Evolutionary conservation across 352 stramenopile genomes (phyloP).

Genomic region (Phytophthora brassicae): DNA sequence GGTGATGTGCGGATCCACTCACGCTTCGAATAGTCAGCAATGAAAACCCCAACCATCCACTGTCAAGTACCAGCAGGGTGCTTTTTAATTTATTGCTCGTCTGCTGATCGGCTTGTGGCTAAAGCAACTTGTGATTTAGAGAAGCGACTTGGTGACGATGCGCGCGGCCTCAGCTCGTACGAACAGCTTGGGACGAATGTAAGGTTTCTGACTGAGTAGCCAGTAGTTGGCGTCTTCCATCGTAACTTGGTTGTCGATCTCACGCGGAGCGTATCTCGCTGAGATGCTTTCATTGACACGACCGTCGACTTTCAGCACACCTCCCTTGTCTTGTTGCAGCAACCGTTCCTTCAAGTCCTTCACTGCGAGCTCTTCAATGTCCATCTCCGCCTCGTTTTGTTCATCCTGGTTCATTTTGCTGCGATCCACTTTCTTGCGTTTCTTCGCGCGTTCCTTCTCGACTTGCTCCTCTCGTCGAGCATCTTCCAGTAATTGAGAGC

Average conservation of each 20-base stretch:
- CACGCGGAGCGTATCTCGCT: constrained; percentile 43
- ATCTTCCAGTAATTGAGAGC: constrained; percentile 68
- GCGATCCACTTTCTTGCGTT: constrained; percentile 86
- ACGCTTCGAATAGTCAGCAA: constrained; percentile 53
- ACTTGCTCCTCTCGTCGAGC: constrained; percentile 73
- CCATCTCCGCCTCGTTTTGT: constrained; percentile 86
- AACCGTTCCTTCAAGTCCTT: constrained; percentile 85
- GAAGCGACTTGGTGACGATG: constrained; percentile 80
- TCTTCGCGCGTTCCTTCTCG: constrained; percentile 82
- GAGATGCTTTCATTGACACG: constrained; percentile 85
- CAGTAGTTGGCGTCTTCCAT: constrained; percentile 84
- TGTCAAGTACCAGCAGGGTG: constrained; percentile 16
- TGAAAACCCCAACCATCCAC: constrained; percentile 3
- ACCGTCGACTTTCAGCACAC: constrained; percentile 68
- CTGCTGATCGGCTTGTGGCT: too few species aligned
- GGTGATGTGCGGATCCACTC: constrained; percentile 70
- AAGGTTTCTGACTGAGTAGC: constrained; percentile 84
- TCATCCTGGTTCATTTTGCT: constrained; percentile 79
- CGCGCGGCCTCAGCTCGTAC: constrained; percentile 76
- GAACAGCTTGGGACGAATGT: constrained; percentile 83
- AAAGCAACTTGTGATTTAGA: constrained; percentile 35
- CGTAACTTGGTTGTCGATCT: constrained; percentile 72
- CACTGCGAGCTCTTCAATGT: constrained; percentile 77
- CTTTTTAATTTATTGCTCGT: constrained; percentile 41
- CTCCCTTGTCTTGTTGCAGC: constrained; percentile 75